phyloP scores from a whole-genome alignment of 2,329 filamentous ascomycete genomes.

The Aspergillus hiratsukae region DNA sequence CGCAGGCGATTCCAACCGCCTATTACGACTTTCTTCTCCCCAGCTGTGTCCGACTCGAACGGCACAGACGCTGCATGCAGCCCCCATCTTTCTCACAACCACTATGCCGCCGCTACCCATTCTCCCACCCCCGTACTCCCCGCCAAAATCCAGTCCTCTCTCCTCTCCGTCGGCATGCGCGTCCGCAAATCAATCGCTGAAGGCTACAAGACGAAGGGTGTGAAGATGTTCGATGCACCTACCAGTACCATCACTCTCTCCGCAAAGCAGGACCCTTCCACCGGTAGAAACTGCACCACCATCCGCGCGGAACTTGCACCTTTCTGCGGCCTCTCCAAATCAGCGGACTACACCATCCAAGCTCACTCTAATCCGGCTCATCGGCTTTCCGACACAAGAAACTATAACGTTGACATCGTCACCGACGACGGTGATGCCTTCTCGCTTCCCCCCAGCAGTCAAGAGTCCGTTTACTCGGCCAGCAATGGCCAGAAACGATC shows the following conservation, averaged over 20 bases:
- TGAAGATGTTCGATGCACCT: conserved; percentile 23
- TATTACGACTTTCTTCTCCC: conserved; percentile 37
- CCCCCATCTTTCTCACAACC: conserved; percentile 32
- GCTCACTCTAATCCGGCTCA: conserved; percentile 17
- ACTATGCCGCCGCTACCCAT: conserved; percentile 37
- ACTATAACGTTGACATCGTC: conserved; percentile 23
- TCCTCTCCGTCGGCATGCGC: conserved; percentile 92
- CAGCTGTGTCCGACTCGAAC: conserved; percentile 15
- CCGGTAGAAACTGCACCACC: conserved; percentile 8
- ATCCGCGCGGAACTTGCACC: conserved; percentile 62
- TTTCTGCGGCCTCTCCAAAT: conserved; percentile 74
- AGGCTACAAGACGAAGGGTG: conserved; percentile 72
- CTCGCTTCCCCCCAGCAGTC: conserved; percentile 39
- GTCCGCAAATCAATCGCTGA: conserved; percentile 89
- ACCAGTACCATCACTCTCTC: background rate
- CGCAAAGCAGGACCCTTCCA: conserved; percentile 5
- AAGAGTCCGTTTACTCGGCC: conserved; percentile 28
- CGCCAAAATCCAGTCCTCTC: conserved; percentile 66
- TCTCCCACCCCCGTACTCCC: conserved; percentile 54
- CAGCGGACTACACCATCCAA: conserved; percentile 64
- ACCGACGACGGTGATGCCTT: conserved; percentile 33
- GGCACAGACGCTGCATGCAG: conserved; percentile 6
- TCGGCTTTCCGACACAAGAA: conserved; percentile 4
- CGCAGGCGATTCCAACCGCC: conserved; percentile 44
- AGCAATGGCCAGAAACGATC: conserved; percentile 41